Percentiles rank a stretch among this genome's conserved stretches.
Conservation (phyloP, 768 basidiomycete species). For the Collybiopsis confluens region DNA sequence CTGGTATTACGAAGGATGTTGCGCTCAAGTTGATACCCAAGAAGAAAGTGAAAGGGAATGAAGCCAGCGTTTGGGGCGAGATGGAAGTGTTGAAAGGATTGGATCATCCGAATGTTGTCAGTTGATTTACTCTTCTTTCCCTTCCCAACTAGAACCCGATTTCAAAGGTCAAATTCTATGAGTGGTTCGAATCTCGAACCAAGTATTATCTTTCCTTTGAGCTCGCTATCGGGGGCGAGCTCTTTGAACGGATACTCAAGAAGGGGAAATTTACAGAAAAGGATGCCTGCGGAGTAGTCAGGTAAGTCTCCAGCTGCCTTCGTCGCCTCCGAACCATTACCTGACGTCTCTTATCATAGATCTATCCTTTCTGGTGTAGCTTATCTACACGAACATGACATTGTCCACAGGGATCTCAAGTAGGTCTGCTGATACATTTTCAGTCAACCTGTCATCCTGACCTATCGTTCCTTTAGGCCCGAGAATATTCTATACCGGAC, state of each 20-base stretch:
- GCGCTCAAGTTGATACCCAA: slow-evolving; percentile 91
- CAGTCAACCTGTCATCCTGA: neutral
- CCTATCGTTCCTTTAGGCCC: slow-evolving; percentile 45
- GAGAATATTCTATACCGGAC: slow-evolving; percentile 95
- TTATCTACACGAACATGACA: slow-evolving; percentile 88
- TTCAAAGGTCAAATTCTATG: slow-evolving; percentile 85
- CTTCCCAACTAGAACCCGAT: neutral
- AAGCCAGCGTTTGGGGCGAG: slow-evolving; percentile 84
- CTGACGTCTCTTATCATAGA: slow-evolving; percentile 31
- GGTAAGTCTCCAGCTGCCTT: slow-evolving; percentile 34
- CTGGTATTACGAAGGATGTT: slow-evolving; percentile 59
- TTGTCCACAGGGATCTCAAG: slow-evolving; percentile 97
- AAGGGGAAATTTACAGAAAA: slow-evolving; percentile 92
- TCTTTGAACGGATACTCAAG: slow-evolving; percentile 83
- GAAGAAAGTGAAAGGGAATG: slow-evolving; percentile 93
- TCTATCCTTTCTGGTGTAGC: slow-evolving; percentile 81
- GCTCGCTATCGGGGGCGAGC: slow-evolving; percentile 89
- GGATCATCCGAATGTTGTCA: slow-evolving; percentile 87
- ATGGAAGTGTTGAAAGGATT: slow-evolving; percentile 90
- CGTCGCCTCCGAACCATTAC: neutral
- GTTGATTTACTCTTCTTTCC: neutral
- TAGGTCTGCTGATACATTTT: slow-evolving; percentile 24
- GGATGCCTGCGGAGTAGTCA: slow-evolving; percentile 77
- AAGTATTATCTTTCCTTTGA: slow-evolving; percentile 98
- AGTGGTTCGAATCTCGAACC: slow-evolving; percentile 91